A percentile compares a stretch with the other conserved stretches of the same genome.
These are phyloP conservation scores for Umbelopsis ramanniana DNA, from an alignment of 192 early-diverging fungal species.

Conservation along the genomic window DNA sequence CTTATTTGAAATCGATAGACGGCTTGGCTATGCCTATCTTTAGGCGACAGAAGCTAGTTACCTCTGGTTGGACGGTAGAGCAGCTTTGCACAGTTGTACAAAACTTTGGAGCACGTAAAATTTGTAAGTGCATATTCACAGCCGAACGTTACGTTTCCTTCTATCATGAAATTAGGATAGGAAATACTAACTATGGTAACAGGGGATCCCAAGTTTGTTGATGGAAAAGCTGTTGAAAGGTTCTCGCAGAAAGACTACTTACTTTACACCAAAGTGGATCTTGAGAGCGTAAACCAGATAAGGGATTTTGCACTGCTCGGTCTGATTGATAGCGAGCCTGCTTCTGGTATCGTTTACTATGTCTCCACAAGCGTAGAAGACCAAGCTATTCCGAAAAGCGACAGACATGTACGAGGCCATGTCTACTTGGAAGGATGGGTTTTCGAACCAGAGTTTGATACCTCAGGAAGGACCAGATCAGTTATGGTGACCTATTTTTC, in stretches of 20 bases:
- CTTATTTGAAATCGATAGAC: slow-evolving; percentile 43
- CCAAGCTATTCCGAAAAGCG: slow-evolving; percentile 43
- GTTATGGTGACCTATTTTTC: slow-evolving; percentile 49
- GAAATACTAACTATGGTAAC: not conserved
- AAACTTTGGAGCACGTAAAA: slow-evolving; percentile 45
- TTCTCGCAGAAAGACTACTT: slow-evolving; percentile 50
- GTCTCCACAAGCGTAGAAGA: slow-evolving; percentile 50
- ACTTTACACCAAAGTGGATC: slow-evolving; percentile 40
- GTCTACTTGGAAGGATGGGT: slow-evolving; percentile 50
- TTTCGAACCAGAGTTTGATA: slow-evolving; percentile 45
- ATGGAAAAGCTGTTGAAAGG: slow-evolving; percentile 46
- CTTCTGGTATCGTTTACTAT: slow-evolving; percentile 43
- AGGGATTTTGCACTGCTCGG: slow-evolving; percentile 50
- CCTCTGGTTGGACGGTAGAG: slow-evolving; percentile 47
- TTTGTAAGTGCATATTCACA: slow-evolving; percentile 28
- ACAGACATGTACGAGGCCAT: slow-evolving; percentile 46
- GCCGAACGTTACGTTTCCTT: no score
- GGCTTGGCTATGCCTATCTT: slow-evolving; percentile 47
- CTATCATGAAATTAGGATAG: no score
- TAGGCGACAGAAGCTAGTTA: slow-evolving; percentile 44
- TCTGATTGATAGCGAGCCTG: slow-evolving; percentile 48
- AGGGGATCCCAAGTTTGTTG: slow-evolving; percentile 55
- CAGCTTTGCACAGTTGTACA: slow-evolving; percentile 52
- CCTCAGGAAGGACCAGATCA: slow-evolving; percentile 34
- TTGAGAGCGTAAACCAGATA: slow-evolving; percentile 42